Conservation (phyloP, 768 basidiomycete genomes). For the Leccinellum albellum region DNA sequence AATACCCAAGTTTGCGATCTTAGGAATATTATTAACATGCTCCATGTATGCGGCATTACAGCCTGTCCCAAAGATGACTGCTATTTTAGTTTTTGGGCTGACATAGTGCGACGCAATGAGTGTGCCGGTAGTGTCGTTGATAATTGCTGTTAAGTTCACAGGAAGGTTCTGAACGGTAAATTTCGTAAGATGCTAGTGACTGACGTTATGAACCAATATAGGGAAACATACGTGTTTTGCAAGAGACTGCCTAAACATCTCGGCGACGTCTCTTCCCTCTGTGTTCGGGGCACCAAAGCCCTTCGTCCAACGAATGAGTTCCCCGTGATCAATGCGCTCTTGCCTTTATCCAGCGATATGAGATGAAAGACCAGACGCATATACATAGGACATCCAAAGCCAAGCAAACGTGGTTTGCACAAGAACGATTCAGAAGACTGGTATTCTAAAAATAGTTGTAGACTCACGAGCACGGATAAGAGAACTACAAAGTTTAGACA, state of each 20-base stretch:
- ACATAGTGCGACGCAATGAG: constrained; percentile 97
- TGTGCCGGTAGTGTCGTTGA: constrained; percentile 98
- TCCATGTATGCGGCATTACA: constrained; percentile 99
- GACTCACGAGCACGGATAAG: constrained; percentile 88
- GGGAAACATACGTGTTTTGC: constrained; percentile 59
- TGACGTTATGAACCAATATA: not conserved
- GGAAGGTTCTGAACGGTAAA: constrained; percentile 62
- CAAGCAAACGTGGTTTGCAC: not conserved
- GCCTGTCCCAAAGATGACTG: constrained; percentile 96
- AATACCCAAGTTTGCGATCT: constrained; percentile 74
- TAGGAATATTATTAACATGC: constrained; percentile 76
- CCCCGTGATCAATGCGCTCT: constrained; percentile 88
- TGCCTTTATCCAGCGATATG: constrained; percentile 51
- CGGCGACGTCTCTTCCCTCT: constrained; percentile 89
- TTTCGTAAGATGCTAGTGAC: not conserved
- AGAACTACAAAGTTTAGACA: constrained; percentile 59
- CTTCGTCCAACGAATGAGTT: constrained; percentile 98
- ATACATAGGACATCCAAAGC: not conserved
- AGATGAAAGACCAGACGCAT: not conserved
- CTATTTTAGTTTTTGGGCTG: constrained; percentile 85
- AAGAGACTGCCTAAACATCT: constrained; percentile 85
- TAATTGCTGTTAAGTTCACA: constrained; percentile 77
- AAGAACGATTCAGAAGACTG: not conserved
- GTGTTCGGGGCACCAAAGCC: constrained; percentile 91
- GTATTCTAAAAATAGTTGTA: not conserved